Evolutionary conservation across 768 basidiomycete genomes (phyloP).

Genomic region (Clathrus columnatus): DNA sequence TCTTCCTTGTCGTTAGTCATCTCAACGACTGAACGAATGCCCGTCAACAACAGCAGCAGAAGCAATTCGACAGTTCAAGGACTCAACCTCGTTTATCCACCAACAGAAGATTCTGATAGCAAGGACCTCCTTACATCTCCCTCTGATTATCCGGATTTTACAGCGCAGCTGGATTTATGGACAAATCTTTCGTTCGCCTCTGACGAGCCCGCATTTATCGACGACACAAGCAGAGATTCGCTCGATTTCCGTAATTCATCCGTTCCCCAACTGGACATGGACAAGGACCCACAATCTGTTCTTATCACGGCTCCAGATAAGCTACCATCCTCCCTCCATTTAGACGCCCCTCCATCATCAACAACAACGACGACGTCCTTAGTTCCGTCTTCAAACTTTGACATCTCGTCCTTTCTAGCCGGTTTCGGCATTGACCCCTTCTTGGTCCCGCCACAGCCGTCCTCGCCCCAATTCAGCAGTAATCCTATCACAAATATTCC

Average conservation of each 20-base stretch:
- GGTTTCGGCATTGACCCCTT: slow-evolving; percentile 37
- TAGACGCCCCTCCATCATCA: slow-evolving; percentile 22
- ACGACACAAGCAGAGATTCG: slow-evolving; percentile 14
- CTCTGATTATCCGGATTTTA: slow-evolving; percentile 57
- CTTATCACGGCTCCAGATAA: slow-evolving; percentile 40
- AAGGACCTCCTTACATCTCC: slow-evolving; percentile 57
- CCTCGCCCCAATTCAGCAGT: slow-evolving; percentile 20
- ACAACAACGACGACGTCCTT: slow-evolving; percentile 29
- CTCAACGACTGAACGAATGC: neutral
- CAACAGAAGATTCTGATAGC: slow-evolving; percentile 29
- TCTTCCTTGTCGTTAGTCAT: neutral
- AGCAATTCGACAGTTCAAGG: slow-evolving; percentile 52
- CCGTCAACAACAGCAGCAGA: neutral
- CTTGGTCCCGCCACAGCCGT: slow-evolving; percentile 22
- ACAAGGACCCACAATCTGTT: slow-evolving; percentile 20
- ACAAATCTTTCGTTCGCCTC: slow-evolving; percentile 72
- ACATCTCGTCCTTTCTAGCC: slow-evolving; percentile 29
- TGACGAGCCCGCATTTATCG: slow-evolving; percentile 48
- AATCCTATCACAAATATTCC: slow-evolving; percentile 61
- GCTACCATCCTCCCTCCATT: neutral
- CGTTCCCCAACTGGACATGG: neutral
- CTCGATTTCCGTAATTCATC: neutral
- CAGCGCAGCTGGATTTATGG: slow-evolving; percentile 77
- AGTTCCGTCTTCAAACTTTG: slow-evolving; percentile 30
- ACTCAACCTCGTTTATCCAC: slow-evolving; percentile 67